These are phyloP conservation scores for Candolleomyces eurysporus DNA, from an alignment of 768 basidiomycete species.

Conservation along the genomic window DNA sequence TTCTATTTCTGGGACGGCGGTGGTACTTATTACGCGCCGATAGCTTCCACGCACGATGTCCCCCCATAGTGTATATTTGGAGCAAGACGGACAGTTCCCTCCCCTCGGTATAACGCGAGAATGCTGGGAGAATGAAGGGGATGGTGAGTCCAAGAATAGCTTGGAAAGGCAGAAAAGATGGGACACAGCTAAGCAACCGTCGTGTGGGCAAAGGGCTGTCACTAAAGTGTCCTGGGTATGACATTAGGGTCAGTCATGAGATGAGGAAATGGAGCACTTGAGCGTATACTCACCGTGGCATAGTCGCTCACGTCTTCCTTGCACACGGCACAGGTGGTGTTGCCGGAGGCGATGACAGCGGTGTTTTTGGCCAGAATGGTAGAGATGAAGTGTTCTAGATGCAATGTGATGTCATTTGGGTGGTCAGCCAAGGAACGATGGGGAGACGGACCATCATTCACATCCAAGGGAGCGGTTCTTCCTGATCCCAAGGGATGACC, in stretches of 20 bases:
- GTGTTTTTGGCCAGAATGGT: slow-evolving; percentile 48
- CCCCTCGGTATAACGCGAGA: slow-evolving; percentile 56
- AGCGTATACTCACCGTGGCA: slow-evolving; percentile 33
- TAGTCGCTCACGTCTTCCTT: slow-evolving; percentile 36
- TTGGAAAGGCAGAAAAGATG: slow-evolving; percentile 59
- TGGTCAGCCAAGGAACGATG: neutral
- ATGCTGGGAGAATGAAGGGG: slow-evolving; percentile 4
- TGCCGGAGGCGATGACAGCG: slow-evolving; percentile 35
- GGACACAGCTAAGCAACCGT: slow-evolving; percentile 48
- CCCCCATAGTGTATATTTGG: slow-evolving; percentile 62
- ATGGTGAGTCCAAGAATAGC: slow-evolving; percentile 19
- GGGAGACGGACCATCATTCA: slow-evolving; percentile 50
- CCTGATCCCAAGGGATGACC: slow-evolving; percentile 49
- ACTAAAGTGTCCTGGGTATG: slow-evolving; percentile 45
- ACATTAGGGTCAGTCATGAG: neutral
- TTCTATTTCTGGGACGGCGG: slow-evolving; percentile 17
- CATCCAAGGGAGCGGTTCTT: slow-evolving; percentile 50
- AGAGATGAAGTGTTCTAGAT: slow-evolving; percentile 46
- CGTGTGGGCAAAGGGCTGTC: slow-evolving; percentile 51
- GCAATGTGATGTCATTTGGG: neutral
- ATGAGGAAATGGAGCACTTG: neutral
- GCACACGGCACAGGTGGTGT: slow-evolving; percentile 47
- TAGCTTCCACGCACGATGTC: slow-evolving; percentile 65
- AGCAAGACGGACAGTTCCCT: slow-evolving; percentile 54
- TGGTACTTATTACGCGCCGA: slow-evolving; percentile 42